Percentiles rank a stretch among this genome's conserved stretches.
Conservation (phyloP, 192 early-diverging fungal genomes). For the Polychytrium aggregatum region DNA sequence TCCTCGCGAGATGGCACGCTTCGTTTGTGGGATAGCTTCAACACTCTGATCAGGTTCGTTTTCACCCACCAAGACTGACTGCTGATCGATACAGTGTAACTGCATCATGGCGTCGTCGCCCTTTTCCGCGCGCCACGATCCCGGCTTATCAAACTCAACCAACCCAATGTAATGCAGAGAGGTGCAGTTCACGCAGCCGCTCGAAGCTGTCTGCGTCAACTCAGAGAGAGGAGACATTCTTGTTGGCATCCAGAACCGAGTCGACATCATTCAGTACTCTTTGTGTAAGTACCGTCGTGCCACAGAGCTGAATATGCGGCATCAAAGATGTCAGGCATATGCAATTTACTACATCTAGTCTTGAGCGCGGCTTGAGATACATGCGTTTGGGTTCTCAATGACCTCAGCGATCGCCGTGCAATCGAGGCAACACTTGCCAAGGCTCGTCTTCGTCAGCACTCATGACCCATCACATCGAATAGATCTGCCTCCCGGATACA, state of each 20-base stretch:
- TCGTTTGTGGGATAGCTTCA: conserved; percentile 34
- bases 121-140: too few relatives aligned
- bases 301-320: not conserved
- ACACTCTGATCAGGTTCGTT: conserved; percentile 25
- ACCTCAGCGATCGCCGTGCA: conserved; percentile 13
- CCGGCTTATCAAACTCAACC: not conserved
- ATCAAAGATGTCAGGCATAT: too few relatives aligned
- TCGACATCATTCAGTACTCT: conserved; percentile 23
- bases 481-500: conserved; percentile 25
- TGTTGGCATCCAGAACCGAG: conserved; percentile 26
- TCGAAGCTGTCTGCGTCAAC: conserved; percentile 21
- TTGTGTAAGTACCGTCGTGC: conserved; percentile 8
- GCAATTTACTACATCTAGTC: too few relatives aligned
- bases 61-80: not conserved
- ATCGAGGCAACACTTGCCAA: conserved; percentile 9
- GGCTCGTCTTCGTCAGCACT: not conserved
- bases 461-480: too few relatives aligned
- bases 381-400: conserved; percentile 4
- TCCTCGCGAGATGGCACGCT: conserved; percentile 23
- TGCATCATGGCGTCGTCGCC: too few relatives aligned
- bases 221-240: conserved; percentile 27
- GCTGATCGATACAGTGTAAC: not conserved
- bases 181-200: conserved; percentile 32
- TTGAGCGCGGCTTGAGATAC: too few relatives aligned
- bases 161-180: conserved; percentile 14